Percentiles rank a stretch among this genome's conserved stretches.
phyloP scores from a whole-genome alignment of 176 grass and related monocot genomes.

The Neostapfia colusana region DNA sequence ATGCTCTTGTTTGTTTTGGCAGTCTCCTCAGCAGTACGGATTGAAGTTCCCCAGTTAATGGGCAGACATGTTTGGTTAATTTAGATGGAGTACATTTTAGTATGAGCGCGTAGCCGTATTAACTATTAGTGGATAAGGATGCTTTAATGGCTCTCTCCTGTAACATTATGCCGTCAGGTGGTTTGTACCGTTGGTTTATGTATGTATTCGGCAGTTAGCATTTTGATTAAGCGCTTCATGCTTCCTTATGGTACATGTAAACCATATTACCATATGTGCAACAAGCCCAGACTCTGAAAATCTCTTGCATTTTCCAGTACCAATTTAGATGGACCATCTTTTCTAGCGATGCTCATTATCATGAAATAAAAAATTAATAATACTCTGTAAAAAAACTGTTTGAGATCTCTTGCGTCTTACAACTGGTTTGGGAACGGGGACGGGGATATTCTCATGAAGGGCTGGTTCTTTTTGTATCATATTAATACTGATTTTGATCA shows the following conservation, averaged over 20 bases:
- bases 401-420: too few relatives aligned
- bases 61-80: not conserved
- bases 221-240: not conserved
- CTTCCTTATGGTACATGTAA: too few relatives aligned
- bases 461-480: too few relatives aligned
- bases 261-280: too few relatives aligned
- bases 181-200: not conserved
- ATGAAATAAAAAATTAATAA: too few relatives aligned
- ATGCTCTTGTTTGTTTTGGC: constrained; percentile 38
- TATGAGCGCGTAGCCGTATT: not conserved
- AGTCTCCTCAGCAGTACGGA: constrained; percentile 71
- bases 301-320: too few relatives aligned
- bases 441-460: too few relatives aligned
- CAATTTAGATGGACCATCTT: too few relatives aligned
- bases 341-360: too few relatives aligned
- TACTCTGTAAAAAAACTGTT: too few relatives aligned
- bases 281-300: too few relatives aligned
- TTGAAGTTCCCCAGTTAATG: constrained; percentile 65
- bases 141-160: not conserved
- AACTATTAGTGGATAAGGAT: not conserved
- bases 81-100: not conserved
- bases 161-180: constrained; percentile 10
- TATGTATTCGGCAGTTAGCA: not conserved
- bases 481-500: not conserved
- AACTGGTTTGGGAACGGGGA: too few relatives aligned